These are phyloP conservation scores for Saccharomycopsis sp. DNA, from an alignment of 805 yeast genomes.

Conservation along the genomic window DNA sequence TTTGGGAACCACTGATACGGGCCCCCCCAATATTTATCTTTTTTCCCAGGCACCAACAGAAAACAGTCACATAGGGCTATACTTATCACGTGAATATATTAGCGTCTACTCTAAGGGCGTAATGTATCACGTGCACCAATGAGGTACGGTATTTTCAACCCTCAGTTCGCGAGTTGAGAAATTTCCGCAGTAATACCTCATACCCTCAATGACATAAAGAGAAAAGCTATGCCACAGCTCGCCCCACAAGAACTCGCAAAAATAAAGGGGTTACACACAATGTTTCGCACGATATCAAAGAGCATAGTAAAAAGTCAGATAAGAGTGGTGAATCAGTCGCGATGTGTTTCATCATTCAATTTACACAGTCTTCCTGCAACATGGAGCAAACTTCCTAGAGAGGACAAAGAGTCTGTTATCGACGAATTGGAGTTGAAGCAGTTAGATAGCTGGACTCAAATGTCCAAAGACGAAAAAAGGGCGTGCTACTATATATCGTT, in stretches of 20 bases:
- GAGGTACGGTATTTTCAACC: too few species aligned
- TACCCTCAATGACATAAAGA: not conserved
- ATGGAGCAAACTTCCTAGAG: constrained; percentile 31
- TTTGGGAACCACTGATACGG: too few species aligned
- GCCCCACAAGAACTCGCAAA: not conserved
- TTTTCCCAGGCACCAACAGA: too few species aligned
- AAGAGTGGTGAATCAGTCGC: not conserved
- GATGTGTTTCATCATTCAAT: constrained; percentile 20
- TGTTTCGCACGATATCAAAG: not conserved
- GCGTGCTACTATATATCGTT: constrained; percentile 54
- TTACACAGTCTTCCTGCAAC: constrained; percentile 27
- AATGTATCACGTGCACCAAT: too few species aligned
- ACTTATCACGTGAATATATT: too few species aligned
- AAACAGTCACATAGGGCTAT: not conserved
- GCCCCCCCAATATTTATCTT: too few species aligned
- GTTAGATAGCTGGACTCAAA: constrained; percentile 31
- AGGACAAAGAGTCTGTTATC: constrained; percentile 31
- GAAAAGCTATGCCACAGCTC: not conserved
- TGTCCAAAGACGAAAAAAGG: constrained; percentile 46
- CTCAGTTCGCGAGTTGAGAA: too few species aligned
- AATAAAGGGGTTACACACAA: too few species aligned
- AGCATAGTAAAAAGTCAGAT: too few species aligned
- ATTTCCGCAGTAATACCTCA: too few species aligned
- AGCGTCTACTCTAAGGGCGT: too few species aligned
- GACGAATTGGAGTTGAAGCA: constrained; percentile 33